Evolutionary conservation across 345 rosid genomes (phyloP).

Genomic region (Hirschfeldia incana): DNA sequence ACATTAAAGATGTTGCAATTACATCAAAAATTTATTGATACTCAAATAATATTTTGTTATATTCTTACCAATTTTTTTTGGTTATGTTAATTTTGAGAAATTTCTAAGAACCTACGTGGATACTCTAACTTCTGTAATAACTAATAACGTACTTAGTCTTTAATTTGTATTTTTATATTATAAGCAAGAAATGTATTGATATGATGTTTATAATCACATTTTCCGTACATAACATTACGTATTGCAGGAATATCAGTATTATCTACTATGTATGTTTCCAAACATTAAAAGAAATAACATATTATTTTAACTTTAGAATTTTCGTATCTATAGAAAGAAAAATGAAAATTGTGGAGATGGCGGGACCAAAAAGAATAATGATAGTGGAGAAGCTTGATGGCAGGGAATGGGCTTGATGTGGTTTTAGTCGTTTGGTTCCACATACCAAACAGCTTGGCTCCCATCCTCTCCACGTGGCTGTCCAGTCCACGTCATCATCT

Average conservation of each 20-base stretch:
- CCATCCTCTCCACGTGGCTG: conserved; percentile 43
- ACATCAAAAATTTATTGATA: background rate
- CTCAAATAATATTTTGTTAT: background rate
- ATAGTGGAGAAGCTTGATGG: conserved; percentile 30
- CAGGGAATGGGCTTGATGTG: conserved; percentile 37
- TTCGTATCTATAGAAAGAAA: background rate
- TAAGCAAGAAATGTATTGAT: conserved; percentile 9
- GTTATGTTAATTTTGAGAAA: no score
- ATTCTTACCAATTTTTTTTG: no score
- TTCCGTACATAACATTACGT: conserved; percentile 23
- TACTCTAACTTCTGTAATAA: background rate
- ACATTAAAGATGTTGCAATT: background rate
- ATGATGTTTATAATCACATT: conserved; percentile 12
- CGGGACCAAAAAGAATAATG: conserved; percentile 24
- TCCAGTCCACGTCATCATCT: conserved; percentile 34
- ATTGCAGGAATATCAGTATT: background rate
- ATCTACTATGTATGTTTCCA: background rate
- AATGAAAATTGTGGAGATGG: conserved; percentile 15
- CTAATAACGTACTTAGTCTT: background rate
- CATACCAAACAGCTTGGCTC: conserved; percentile 36
- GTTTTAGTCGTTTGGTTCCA: conserved; percentile 28
- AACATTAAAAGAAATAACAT: background rate
- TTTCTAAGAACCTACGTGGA: background rate
- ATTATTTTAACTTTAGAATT: background rate
- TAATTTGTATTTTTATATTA: background rate